A percentile compares a stretch with the other conserved stretches of the same genome.
Evolutionary conservation across 2,329 filamentous ascomycete genomes (phyloP).

Genomic region (Tricladium varicosporioides): DNA sequence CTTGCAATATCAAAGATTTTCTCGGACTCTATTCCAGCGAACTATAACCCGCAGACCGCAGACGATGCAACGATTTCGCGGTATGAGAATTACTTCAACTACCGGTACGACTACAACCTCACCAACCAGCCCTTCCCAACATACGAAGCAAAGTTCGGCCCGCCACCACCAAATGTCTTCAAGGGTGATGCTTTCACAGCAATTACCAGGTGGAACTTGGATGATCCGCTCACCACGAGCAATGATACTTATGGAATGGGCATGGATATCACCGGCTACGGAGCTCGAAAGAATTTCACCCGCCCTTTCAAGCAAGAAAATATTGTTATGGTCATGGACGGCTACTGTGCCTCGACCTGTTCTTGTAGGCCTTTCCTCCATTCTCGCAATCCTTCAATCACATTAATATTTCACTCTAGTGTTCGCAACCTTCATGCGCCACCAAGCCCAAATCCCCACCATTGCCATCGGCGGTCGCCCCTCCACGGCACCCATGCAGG

Average conservation of each 20-base stretch:
- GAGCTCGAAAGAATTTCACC: slow-evolving; percentile 17
- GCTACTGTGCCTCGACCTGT: slow-evolving; percentile 59
- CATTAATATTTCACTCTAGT: slow-evolving; percentile 22
- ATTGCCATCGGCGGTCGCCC: slow-evolving; percentile 61
- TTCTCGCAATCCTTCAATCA: no score
- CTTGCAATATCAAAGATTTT: slow-evolving; percentile 23
- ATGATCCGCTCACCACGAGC: slow-evolving; percentile 25
- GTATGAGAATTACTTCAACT: slow-evolving; percentile 28
- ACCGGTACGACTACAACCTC: slow-evolving; percentile 26
- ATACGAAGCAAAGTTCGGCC: slow-evolving; percentile 16
- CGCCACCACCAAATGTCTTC: not conserved
- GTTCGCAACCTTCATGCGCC: slow-evolving; percentile 53
- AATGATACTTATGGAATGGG: slow-evolving; percentile 8
- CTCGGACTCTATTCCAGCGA: slow-evolving; percentile 18
- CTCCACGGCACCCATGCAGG: slow-evolving; percentile 53
- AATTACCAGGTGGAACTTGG: slow-evolving; percentile 14
- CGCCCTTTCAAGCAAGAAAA: slow-evolving; percentile 38
- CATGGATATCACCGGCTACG: slow-evolving; percentile 30
- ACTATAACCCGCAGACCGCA: slow-evolving; percentile 28
- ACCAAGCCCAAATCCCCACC: slow-evolving; percentile 51
- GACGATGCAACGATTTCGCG: slow-evolving; percentile 17
- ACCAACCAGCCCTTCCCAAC: slow-evolving; percentile 12
- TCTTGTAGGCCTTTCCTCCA: slow-evolving; percentile 31
- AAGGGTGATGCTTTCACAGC: slow-evolving; percentile 11
- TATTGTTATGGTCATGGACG: slow-evolving; percentile 48